Evolutionary conservation across 2,329 filamentous ascomycete genomes (phyloP).

Genomic region (Sporothrix luriei): DNA sequence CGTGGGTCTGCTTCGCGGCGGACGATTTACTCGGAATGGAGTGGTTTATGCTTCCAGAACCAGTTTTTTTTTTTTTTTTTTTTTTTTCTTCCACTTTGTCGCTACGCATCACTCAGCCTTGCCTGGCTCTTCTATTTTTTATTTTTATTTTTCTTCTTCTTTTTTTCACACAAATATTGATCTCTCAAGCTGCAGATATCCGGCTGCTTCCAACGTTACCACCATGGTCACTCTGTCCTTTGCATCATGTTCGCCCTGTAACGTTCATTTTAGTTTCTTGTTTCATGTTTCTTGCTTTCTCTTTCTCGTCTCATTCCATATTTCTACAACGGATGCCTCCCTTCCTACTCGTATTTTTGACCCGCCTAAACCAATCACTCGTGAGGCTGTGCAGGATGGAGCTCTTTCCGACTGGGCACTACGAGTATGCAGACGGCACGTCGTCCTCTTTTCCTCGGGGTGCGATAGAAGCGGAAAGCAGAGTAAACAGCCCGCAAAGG

Average conservation of each 20-base stretch:
- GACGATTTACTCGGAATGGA: neutral
- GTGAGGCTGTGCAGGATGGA: slow-evolving; percentile 7
- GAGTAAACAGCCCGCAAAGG: neutral
- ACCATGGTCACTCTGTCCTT: too few species aligned
- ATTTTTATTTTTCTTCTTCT: neutral
- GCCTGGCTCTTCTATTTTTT: neutral
- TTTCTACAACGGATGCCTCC: neutral
- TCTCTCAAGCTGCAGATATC: too few species aligned
- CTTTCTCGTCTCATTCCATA: too few species aligned
- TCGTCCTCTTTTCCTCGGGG: too few species aligned
- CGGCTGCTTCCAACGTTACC: too few species aligned
- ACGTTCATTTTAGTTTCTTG: too few species aligned
- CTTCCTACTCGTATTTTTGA: slow-evolving; percentile 3
- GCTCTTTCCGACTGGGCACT: neutral
- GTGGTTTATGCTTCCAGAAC: too few species aligned
- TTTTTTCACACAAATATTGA: too few species aligned
- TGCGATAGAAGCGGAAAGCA: neutral
- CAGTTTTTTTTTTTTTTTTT: neutral
- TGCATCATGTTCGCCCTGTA: too few species aligned
- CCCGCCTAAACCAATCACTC: neutral
- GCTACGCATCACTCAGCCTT: neutral
- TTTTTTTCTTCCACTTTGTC: neutral
- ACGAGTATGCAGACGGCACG: too few species aligned
- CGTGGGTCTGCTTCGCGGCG: neutral
- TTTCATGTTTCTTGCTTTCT: too few species aligned